Conservation (phyloP, 2,329 filamentous ascomycete species). For the Fusarium metavorans region DNA sequence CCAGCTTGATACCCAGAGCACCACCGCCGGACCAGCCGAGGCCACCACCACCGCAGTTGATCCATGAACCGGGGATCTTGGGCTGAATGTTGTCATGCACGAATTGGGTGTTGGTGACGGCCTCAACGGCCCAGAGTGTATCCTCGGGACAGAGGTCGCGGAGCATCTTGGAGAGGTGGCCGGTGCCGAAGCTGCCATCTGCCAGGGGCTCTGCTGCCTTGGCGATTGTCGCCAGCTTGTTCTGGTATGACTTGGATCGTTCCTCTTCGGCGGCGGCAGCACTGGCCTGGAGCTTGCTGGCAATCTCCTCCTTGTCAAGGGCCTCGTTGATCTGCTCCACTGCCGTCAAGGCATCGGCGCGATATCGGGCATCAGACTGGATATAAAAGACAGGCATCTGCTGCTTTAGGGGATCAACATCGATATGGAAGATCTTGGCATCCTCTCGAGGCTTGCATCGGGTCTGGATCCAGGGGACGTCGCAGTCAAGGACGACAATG, state of each 20-base stretch:
- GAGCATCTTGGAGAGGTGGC: slow-evolving; percentile 50
- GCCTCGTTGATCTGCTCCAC: slow-evolving; percentile 77
- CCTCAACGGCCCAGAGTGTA: slow-evolving; percentile 82
- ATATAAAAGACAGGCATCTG: slow-evolving; percentile 82
- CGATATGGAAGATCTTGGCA: slow-evolving; percentile 72
- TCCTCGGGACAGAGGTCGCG: slow-evolving; percentile 52
- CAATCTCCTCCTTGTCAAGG: slow-evolving; percentile 62
- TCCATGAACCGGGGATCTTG: slow-evolving; percentile 77
- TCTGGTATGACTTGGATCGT: slow-evolving; percentile 68
- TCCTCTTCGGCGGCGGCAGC: slow-evolving; percentile 50
- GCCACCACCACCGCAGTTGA: slow-evolving; percentile 85
- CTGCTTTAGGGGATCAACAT: slow-evolving; percentile 75
- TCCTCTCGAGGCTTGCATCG: slow-evolving; percentile 67
- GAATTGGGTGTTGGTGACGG: slow-evolving; percentile 77
- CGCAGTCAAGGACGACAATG: slow-evolving; percentile 87
- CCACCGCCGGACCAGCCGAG: slow-evolving; percentile 85
- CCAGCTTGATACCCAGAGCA: slow-evolving; percentile 81
- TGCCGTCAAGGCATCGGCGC: slow-evolving; percentile 72
- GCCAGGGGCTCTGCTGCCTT: slow-evolving; percentile 67
- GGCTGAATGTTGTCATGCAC: slow-evolving; percentile 79
- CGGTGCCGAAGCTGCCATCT: slow-evolving; percentile 64
- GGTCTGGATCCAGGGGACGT: slow-evolving; percentile 94
- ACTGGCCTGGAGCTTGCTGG: slow-evolving; percentile 51
- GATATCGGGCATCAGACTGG: slow-evolving; percentile 72
- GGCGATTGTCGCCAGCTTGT: slow-evolving; percentile 71